Evolutionary conservation across 2,329 filamentous ascomycete species (phyloP).

Genomic region (Penicillium sp.): DNA sequence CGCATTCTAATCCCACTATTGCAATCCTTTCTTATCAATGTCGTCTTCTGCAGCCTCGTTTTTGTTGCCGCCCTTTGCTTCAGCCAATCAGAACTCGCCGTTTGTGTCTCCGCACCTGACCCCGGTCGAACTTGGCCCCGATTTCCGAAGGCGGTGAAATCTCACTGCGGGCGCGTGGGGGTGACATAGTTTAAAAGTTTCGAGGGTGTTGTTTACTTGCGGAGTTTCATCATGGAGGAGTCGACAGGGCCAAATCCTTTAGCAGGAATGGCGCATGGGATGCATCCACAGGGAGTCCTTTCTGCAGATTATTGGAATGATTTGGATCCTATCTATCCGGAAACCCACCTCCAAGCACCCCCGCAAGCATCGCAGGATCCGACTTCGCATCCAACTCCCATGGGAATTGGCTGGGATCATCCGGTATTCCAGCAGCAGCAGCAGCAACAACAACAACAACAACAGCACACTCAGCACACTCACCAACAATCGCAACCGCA

Average conservation of each 20-base stretch:
- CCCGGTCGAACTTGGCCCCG: slow-evolving; percentile 2
- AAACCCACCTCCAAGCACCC: slow-evolving; percentile 25
- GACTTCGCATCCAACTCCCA: slow-evolving; percentile 21
- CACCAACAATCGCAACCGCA: slow-evolving; percentile 24
- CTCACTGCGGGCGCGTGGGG: background rate
- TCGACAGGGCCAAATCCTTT: slow-evolving; percentile 27
- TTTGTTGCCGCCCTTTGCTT: background rate
- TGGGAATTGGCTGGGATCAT: slow-evolving; percentile 37
- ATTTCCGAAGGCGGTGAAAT: slow-evolving; percentile 6
- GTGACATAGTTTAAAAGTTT: slow-evolving; percentile 8
- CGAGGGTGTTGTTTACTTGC: background rate
- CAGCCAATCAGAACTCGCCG: background rate
- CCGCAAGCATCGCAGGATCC: slow-evolving; percentile 21
- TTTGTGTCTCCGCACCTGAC: background rate
- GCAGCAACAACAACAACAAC: slow-evolving; percentile 25
- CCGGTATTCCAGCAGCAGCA: slow-evolving; percentile 32
- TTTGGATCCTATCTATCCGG: slow-evolving; percentile 32
- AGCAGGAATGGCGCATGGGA: slow-evolving; percentile 28
- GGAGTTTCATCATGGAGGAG: slow-evolving; percentile 32
- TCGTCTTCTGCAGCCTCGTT: background rate
- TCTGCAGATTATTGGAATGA: slow-evolving; percentile 36
- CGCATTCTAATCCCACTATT: background rate
- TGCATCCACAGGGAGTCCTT: slow-evolving; percentile 20
- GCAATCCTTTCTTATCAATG: background rate
- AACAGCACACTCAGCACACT: no score